Percentiles rank a stretch among this genome's conserved stretches.
These are phyloP conservation scores for Hemisphaericaspora xylofermentans DNA, from an alignment of 1,139 yeast genomes.

Conservation along the genomic window DNA sequence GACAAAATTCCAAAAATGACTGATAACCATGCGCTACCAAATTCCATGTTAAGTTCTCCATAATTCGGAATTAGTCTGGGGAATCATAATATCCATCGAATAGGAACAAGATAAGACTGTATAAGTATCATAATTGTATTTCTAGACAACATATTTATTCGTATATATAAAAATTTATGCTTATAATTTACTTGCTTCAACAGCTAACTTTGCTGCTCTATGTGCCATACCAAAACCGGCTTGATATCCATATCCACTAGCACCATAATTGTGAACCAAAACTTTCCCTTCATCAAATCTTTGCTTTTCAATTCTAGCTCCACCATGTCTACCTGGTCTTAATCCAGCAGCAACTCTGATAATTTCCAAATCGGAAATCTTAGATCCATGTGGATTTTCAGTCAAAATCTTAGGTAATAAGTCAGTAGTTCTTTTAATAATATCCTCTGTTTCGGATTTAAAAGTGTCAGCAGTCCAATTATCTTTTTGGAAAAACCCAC, in stretches of 20 bases:
- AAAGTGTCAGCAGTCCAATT: constrained; percentile 59
- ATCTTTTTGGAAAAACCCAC: constrained; percentile 63
- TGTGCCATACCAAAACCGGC: constrained; percentile 47
- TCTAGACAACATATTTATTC: no score
- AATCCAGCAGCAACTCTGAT: constrained; percentile 64
- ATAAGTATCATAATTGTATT: not conserved
- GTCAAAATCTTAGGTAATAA: constrained; percentile 53
- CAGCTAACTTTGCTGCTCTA: constrained; percentile 25
- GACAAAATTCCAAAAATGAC: not conserved
- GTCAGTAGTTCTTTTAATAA: constrained; percentile 53
- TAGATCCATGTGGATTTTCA: constrained; percentile 25
- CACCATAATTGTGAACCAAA: constrained; percentile 50
- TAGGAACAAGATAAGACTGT: not conserved
- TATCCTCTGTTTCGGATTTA: constrained; percentile 54
- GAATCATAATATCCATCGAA: no score
- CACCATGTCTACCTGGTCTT: constrained; percentile 70
- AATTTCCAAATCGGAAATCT: constrained; percentile 32
- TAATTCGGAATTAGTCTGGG: no score
- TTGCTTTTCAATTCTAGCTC: constrained; percentile 60
- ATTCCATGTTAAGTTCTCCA: no score
- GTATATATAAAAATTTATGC: not conserved
- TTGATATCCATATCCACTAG: constrained; percentile 48
- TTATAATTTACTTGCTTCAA: constrained; percentile 10
- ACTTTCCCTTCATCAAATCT: constrained; percentile 27
- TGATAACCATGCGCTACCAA: no score